Base-by-base conservation (phyloP, 202 grass and related monocot species). In the Miscanthus sacchariflorus region DNA sequence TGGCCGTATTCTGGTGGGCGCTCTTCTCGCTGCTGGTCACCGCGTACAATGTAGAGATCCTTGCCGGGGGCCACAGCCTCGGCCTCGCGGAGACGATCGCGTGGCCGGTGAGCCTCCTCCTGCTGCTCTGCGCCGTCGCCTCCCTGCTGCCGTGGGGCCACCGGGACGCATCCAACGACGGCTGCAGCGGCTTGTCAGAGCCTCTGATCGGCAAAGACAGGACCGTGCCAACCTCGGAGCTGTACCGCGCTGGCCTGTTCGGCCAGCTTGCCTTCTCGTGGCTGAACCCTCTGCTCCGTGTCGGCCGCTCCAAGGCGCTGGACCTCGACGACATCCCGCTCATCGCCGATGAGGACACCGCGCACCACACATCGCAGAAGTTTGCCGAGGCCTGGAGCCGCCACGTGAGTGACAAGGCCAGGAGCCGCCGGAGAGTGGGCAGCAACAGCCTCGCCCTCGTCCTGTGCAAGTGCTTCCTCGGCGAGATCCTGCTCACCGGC, bases 201-300 rank as follows among this genome's bases (percentile, higher is more conserved):
- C 90, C 92, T 45, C 84, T 94, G 86, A 76, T 84, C 36, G 45
- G 78, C 40, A 69, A 91, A 44, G 46, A 85, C 12, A 40, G 85
- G 14, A 15, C 70, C 12, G 42, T 21, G 28, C 90, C 58, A 25
- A 72, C 70, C 63, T 91, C 90, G 6, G 83, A 92, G 19, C 30
- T 90, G 3, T 88, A 90, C 79, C 76, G 72, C 11, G 59, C 92
- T 3, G 93, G 93, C 27, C 23, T 94, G 68, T 85, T 94, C 71
- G 69, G 89, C 45, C 80, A 87, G 89, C 75, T 98, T 13, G 74
- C 96, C 39, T 95, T 98, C 86, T 98, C 93, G 14, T 98, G 96
- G 96, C 52, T 98, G 7, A 93, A 94, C 74, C 90, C 89, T 68
- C 89, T 98, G 68, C 92, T 98, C 36, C 86, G 82, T n/a, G 24